Evolutionary conservation across 2,329 filamentous ascomycete species (phyloP).

Genomic region (Colletotrichum viniferum): DNA sequence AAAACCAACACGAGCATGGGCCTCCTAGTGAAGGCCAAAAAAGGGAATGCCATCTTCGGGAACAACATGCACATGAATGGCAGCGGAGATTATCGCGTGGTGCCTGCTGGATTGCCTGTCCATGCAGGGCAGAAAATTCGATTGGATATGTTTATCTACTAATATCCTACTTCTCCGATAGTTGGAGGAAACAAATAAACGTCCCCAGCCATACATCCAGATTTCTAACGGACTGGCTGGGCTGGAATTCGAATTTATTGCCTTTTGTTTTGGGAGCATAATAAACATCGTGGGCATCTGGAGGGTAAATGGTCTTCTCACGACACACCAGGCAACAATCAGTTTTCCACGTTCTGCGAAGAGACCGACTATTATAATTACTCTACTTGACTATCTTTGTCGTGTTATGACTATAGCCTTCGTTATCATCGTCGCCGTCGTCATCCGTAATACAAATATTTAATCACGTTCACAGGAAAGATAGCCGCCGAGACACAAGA

Average conservation of each 20-base stretch:
- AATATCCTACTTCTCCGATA: neutral
- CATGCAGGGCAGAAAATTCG: neutral
- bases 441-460: no score
- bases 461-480: no score
- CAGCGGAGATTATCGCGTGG: neutral
- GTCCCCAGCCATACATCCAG: neutral
- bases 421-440: no score
- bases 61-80: neutral
- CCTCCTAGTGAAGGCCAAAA: neutral
- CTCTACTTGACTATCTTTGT: no score
- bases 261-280: neutral
- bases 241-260: neutral
- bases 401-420: no score
- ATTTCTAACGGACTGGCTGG: neutral
- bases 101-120: neutral
- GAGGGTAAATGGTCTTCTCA: neutral
- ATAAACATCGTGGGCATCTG: accelerated
- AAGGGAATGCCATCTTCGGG: neutral
- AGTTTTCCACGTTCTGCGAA: neutral
- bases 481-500: no score
- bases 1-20: neutral
- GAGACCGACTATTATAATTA: accelerated
- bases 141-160: neutral
- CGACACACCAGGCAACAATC: accelerated
- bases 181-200: neutral